These are phyloP conservation scores for Taphrina sp. DNA, from an alignment of 1,139 yeast species.

Conservation along the genomic window DNA sequence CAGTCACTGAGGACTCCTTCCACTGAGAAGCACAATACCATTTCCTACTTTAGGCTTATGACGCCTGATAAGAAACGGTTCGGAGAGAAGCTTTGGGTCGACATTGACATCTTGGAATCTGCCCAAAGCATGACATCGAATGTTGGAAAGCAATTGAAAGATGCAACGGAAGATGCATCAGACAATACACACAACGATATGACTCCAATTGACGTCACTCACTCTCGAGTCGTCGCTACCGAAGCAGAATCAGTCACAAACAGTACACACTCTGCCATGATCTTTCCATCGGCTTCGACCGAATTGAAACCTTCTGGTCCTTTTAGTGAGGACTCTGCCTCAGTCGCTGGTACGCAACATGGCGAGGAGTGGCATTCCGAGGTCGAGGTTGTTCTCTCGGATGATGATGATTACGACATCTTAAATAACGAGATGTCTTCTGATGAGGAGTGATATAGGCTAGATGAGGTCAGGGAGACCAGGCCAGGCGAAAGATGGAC, in stretches of 20 bases:
- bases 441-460: background rate
- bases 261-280: constrained; percentile 15
- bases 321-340: constrained; percentile 1
- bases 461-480: too few species aligned
- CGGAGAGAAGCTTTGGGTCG: constrained; percentile 37
- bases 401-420: constrained; percentile 9
- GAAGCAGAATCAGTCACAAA: background rate
- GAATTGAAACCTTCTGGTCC: constrained; percentile 4
- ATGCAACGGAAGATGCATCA: background rate
- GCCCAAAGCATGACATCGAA: background rate
- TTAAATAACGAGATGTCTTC: constrained; percentile 12
- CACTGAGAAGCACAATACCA: constrained; percentile 21
- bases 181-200: background rate
- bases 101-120: constrained; percentile 30
- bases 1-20: constrained; percentile 36
- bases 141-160: too few species aligned
- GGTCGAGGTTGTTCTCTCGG: constrained; percentile 3
- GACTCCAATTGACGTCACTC: too few species aligned
- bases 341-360: constrained; percentile 3
- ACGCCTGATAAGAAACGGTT: constrained; percentile 34
- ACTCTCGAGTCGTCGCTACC: too few species aligned
- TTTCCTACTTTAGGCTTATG: constrained; percentile 35
- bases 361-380: constrained; percentile 11
- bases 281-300: constrained; percentile 29
- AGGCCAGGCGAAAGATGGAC: too few species aligned